Conservation (phyloP, 2,329 filamentous ascomycete species). For the Pyrenochaeta sp. region DNA sequence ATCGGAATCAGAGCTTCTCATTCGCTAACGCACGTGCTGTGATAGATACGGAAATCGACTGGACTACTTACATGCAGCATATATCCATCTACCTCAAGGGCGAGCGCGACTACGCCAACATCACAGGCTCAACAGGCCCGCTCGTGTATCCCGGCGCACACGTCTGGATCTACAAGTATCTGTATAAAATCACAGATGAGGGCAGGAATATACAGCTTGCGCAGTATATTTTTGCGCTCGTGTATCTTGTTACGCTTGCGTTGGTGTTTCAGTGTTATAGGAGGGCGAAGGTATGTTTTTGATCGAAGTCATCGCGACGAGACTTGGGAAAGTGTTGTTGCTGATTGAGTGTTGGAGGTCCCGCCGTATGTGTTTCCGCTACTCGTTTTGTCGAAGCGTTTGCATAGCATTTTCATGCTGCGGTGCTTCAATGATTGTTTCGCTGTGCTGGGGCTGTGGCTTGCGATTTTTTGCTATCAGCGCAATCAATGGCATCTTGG, state of each 20-base stretch:
- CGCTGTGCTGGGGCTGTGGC: conserved; percentile 82
- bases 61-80: conserved; percentile 97
- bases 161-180: conserved; percentile 84
- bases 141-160: conserved; percentile 95
- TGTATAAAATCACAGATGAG: conserved; percentile 79
- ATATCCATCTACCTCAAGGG: conserved; percentile 79
- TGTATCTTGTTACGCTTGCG: conserved; percentile 80
- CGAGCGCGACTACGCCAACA: conserved; percentile 86
- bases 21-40: neutral
- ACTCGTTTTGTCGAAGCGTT: conserved; percentile 85
- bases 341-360: conserved; percentile 58
- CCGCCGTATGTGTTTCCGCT: conserved; percentile 89
- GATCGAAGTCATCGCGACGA: neutral
- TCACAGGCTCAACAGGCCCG: conserved; percentile 88
- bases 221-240: conserved; percentile 81
- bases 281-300: conserved; percentile 67
- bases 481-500: conserved; percentile 76
- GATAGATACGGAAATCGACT: conserved; percentile 96
- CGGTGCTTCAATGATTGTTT: conserved; percentile 97
- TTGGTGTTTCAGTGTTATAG: conserved; percentile 86
- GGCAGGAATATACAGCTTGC: conserved; percentile 79
- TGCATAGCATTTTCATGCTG: conserved; percentile 93
- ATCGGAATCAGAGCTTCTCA: no score
- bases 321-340: neutral
- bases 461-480: conserved; percentile 81